These are phyloP conservation scores for Cordyceps fumosorosea DNA, from an alignment of 2,329 filamentous ascomycete species.

Conservation along the genomic window DNA sequence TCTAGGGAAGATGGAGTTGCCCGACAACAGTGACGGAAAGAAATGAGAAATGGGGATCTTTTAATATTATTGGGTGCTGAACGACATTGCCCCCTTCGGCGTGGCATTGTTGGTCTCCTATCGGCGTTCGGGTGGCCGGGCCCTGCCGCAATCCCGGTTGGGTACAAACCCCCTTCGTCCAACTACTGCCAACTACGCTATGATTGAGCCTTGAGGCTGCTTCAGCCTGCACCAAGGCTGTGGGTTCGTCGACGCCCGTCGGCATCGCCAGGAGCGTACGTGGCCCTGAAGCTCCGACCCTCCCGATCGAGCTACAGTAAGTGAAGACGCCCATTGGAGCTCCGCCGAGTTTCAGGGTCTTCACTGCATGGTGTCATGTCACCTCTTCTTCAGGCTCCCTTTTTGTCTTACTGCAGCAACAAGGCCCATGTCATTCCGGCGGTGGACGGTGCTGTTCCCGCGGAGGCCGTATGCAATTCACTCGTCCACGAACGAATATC, in stretches of 20 bases:
- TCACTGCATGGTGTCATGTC: neutral
- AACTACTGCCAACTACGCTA: no score
- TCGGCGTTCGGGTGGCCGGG: conserved; percentile 6
- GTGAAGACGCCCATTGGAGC: neutral
- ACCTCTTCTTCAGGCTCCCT: neutral
- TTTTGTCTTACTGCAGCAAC: conserved; percentile 3
- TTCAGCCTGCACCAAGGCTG: neutral
- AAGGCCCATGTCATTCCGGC: neutral
- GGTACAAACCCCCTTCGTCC: neutral
- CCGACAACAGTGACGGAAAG: neutral
- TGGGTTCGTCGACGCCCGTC: neutral
- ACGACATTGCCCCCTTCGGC: neutral
- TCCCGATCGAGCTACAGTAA: conserved; percentile 7
- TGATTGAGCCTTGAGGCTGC: neutral
- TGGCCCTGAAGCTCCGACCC: neutral
- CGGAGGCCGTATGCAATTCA: no score
- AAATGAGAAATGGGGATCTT: conserved; percentile 2
- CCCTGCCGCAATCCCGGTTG: conserved; percentile 2
- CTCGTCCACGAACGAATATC: no score
- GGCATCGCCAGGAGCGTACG: conserved; percentile 1
- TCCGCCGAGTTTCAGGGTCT: conserved; percentile 6
- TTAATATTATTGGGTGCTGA: neutral
- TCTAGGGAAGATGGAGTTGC: neutral
- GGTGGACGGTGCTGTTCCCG: neutral
- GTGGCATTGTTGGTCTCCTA: neutral